Evolutionary conservation across 306 rosid genomes (phyloP).

Genomic region (Pterocarpus santalinus): DNA sequence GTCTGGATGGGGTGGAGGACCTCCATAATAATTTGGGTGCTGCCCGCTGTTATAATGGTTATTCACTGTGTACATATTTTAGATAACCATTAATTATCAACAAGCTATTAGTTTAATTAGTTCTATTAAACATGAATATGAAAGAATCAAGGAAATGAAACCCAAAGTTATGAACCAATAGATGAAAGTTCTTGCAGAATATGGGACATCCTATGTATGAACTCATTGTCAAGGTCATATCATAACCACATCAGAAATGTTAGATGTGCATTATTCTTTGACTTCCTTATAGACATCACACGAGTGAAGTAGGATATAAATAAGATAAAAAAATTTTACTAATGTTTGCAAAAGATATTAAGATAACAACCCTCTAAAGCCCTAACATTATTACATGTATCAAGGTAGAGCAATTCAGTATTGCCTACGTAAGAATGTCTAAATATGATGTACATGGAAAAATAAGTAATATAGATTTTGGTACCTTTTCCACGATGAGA

Average conservation of each 20-base stretch:
- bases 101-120: background rate
- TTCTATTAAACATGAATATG: background rate
- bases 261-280: too few species aligned
- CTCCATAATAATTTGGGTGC: constrained; percentile 54
- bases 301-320: too few species aligned
- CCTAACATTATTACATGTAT: background rate
- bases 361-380: too few species aligned
- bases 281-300: too few species aligned
- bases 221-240: background rate
- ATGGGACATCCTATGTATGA: too few species aligned
- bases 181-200: too few species aligned
- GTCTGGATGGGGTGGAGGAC: constrained; percentile 47
- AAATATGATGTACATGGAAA: background rate
- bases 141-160: background rate
- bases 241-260: too few species aligned
- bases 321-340: too few species aligned
- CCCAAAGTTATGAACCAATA: background rate
- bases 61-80: constrained; percentile 38
- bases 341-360: too few species aligned
- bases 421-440: too few species aligned
- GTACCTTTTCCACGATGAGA: constrained; percentile 61
- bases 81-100: background rate
- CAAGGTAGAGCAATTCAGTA: too few species aligned
- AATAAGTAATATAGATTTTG: background rate
- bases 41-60: constrained; percentile 56